These are phyloP conservation scores for Aspergillus pseudotamarii DNA, from an alignment of 2,329 filamentous ascomycete genomes.

Conservation along the genomic window DNA sequence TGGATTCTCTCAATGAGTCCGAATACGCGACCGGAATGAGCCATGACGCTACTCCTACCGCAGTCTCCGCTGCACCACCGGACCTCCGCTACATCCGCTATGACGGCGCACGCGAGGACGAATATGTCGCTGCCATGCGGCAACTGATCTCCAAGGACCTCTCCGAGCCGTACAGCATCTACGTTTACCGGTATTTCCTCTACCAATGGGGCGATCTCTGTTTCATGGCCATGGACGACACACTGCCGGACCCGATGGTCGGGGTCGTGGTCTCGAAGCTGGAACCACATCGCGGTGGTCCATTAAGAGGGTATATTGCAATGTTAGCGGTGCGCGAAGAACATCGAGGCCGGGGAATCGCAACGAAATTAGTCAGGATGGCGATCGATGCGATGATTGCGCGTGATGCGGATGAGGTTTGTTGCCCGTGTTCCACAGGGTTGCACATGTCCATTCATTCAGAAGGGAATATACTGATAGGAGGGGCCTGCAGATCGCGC, in stretches of 20 bases:
- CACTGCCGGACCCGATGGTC: conserved; percentile 56
- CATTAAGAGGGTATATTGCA: conserved; percentile 90
- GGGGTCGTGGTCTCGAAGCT: conserved; percentile 95
- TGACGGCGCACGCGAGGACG: conserved; percentile 60
- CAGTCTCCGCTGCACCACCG: conserved; percentile 17
- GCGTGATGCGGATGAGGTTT: conserved; percentile 78
- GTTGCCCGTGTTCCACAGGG: conserved; percentile 10
- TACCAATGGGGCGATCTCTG: conserved; percentile 98
- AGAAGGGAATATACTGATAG: neutral
- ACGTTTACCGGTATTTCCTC: conserved; percentile 97
- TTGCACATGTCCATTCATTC: neutral
- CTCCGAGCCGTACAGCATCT: conserved; percentile 98
- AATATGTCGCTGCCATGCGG: conserved; percentile 81
- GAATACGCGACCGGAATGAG: conserved; percentile 31
- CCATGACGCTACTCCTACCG: conserved; percentile 25
- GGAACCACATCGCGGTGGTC: conserved; percentile 83
- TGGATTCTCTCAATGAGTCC: conserved; percentile 12
- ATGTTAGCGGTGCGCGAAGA: conserved; percentile 91
- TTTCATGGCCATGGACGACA: conserved; percentile 71
- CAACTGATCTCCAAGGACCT: conserved; percentile 93
- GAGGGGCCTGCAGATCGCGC: conserved; percentile 63
- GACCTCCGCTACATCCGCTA: conserved; percentile 62
- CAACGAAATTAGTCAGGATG: conserved; percentile 81
- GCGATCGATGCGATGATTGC: conserved; percentile 90
- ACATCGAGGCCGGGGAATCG: conserved; percentile 83